Evolutionary conservation across 345 rosid genomes (phyloP), one percentile per base, ranked within the genome.

Genomic region (Noccaea caerulescens): DNA sequence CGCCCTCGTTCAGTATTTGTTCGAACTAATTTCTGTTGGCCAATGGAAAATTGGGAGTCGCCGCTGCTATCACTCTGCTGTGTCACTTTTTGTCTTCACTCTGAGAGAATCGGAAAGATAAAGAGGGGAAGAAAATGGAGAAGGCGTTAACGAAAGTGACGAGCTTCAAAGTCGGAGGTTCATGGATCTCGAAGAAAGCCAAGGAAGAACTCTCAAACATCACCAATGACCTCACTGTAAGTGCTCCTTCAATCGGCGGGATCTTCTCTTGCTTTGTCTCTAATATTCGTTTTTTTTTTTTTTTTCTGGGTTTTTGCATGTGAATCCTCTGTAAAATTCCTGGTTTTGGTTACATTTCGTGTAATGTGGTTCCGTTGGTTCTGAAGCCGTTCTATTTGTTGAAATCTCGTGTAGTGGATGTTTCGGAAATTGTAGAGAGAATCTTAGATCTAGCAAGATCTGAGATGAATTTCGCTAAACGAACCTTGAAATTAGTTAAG

Each of bases 181-280:
- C 82, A 3, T 93, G 98, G 98, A 86, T 93, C 84, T 87, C 98
- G 0, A 93, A 85, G 84, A 89, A 87, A 80, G 98, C 98, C 52
- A 91, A 89, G 77, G 90, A 85, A 66, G 98, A 93, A 83, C 66
- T 93, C 79, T 79, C 90, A 33, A 89, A 86, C 83, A 89, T 93
- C 64, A 71, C 93, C 62, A 91, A 82, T 57, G 98, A 93, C 72
- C 69, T 93, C 81, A 79, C 84, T 65, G 98, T 93, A 32, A 83
- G 76, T 69, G 4, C 30, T 55, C 11, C 10, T 34, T 18, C n/a
- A 63, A 30, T 37, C 10, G 1, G 3, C 10, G 1, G 3, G 2
- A 13, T 60, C 45, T 46, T 56, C 7, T 38, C 12, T 69, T 67
- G 5, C 27, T 69, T 30, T n/a, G 4, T 45, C 2, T 63, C 51